A percentile compares a stretch with the other conserved stretches of the same genome.
These are phyloP conservation scores for Sporisorium graminicola DNA, from an alignment of 1,284 basidiomycete genomes.

Conservation along the genomic window DNA sequence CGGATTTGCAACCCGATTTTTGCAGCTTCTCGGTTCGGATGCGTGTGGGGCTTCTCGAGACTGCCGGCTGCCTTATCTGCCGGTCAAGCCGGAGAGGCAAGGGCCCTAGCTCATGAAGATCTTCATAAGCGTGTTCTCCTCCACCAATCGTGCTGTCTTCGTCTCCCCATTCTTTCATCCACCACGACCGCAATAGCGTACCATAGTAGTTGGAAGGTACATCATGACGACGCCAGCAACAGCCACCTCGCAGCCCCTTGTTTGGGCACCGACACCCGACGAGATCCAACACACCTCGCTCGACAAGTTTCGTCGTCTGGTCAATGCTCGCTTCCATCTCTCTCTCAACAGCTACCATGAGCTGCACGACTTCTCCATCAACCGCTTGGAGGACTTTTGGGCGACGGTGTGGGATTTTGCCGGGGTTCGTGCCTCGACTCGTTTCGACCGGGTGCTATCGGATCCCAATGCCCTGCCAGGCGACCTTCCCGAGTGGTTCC, in stretches of 20 bases:
- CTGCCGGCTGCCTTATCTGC: neutral
- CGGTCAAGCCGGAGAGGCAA: constrained; percentile 7
- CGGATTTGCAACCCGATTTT: neutral
- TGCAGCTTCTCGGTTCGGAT: constrained; percentile 1
- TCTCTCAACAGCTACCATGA: constrained; percentile 47
- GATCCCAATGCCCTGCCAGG: constrained; percentile 45
- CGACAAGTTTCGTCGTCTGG: constrained; percentile 48
- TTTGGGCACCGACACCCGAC: constrained; percentile 36
- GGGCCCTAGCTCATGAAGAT: neutral
- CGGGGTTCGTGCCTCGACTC: constrained; percentile 36
- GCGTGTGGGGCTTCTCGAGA: constrained; percentile 12
- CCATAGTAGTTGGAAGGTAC: too few relatives aligned
- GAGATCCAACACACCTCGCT: constrained; percentile 35
- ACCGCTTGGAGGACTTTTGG: constrained; percentile 48
- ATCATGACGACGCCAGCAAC: constrained; percentile 19
- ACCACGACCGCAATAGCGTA: neutral
- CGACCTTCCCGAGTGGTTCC: constrained; percentile 50
- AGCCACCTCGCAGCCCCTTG: constrained; percentile 31
- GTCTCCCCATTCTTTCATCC: neutral
- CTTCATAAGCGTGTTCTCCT: too few relatives aligned
- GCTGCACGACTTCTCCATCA: constrained; percentile 51
- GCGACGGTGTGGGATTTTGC: constrained; percentile 47
- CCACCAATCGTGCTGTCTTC: too few relatives aligned
- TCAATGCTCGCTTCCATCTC: constrained; percentile 44
- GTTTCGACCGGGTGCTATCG: constrained; percentile 41